phyloP scores from a whole-genome alignment of 257 asterid species.

The Capsicum baccatum region DNA sequence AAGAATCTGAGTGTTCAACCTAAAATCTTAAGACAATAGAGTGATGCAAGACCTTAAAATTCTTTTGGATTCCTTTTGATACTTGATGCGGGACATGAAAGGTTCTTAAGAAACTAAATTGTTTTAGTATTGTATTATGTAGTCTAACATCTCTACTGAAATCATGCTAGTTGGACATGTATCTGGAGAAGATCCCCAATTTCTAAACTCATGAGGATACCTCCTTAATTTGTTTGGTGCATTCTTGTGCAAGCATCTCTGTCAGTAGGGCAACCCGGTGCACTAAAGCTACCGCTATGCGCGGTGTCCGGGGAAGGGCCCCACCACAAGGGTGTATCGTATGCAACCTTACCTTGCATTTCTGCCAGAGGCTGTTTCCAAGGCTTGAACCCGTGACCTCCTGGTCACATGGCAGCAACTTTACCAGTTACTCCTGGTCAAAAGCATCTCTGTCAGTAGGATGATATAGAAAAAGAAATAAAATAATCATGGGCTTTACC shows the following conservation, averaged over 20 bases:
- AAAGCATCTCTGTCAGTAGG: not conserved
- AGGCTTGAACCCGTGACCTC: too few species aligned
- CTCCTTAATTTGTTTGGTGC: not conserved
- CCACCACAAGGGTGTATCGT: too few species aligned
- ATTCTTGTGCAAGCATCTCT: not conserved
- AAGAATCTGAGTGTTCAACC: constrained; percentile 2
- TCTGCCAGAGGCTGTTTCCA: too few species aligned
- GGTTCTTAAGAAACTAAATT: not conserved
- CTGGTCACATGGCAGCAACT: too few species aligned
- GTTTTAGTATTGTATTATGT: constrained; percentile 18
- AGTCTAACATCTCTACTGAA: constrained; percentile 13
- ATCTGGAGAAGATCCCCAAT: constrained; percentile 14
- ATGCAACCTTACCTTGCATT: too few species aligned
- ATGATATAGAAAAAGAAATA: not conserved
- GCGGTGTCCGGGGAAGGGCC: too few species aligned
- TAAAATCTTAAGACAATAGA: not conserved
- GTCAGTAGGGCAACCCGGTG: not conserved
- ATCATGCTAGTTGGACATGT: constrained; percentile 22
- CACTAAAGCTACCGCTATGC: too few species aligned
- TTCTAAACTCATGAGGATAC: not conserved
- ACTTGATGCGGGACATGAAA: not conserved
- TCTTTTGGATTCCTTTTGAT: not conserved
- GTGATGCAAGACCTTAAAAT: constrained; percentile 8
- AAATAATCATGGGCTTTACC: not conserved
- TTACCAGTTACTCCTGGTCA: too few species aligned